These are phyloP conservation scores for Candida railenensis DNA, from an alignment of 805 yeast species.

Conservation along the genomic window DNA sequence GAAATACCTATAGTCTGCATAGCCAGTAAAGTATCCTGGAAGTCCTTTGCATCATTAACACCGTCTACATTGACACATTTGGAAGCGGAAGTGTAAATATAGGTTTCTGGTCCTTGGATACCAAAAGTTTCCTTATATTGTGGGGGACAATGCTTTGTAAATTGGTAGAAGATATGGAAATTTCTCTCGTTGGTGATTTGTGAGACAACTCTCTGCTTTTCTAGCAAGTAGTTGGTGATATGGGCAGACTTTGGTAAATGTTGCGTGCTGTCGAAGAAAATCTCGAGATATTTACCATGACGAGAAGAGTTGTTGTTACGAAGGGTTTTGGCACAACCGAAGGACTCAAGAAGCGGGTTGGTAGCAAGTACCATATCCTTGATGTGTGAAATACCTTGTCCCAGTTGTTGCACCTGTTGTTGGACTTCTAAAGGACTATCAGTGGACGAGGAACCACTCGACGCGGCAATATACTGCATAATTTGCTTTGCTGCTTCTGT, in stretches of 20 bases:
- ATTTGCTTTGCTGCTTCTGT: slow-evolving; percentile 97
- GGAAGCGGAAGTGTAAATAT: slow-evolving; percentile 82
- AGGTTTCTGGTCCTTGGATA: slow-evolving; percentile 91
- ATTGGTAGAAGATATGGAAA: slow-evolving; percentile 95
- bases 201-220: slow-evolving; percentile 95
- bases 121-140: slow-evolving; percentile 82
- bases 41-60: slow-evolving; percentile 80
- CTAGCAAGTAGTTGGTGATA: slow-evolving; percentile 90
- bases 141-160: slow-evolving; percentile 87
- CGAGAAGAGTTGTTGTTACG: slow-evolving; percentile 88
- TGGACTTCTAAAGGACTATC: slow-evolving; percentile 39
- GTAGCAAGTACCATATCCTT: slow-evolving; percentile 98
- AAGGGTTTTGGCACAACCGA: slow-evolving; percentile 91
- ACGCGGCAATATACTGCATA: slow-evolving; percentile 86
- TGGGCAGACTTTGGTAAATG: slow-evolving; percentile 94
- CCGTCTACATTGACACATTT: slow-evolving; percentile 85
- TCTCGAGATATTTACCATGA: slow-evolving; percentile 92
- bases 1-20: slow-evolving; percentile 85
- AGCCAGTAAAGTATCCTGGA: slow-evolving; percentile 75
- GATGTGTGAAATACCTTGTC: slow-evolving; percentile 71
- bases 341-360: slow-evolving; percentile 85
- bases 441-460: slow-evolving; percentile 66
- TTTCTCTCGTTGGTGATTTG: slow-evolving; percentile 92
- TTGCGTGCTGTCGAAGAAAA: slow-evolving; percentile 67
- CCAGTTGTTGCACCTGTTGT: neutral